These are phyloP conservation scores for Spinacia oleracea DNA, from an alignment of 179 eudicot species.

Conservation along the genomic window DNA sequence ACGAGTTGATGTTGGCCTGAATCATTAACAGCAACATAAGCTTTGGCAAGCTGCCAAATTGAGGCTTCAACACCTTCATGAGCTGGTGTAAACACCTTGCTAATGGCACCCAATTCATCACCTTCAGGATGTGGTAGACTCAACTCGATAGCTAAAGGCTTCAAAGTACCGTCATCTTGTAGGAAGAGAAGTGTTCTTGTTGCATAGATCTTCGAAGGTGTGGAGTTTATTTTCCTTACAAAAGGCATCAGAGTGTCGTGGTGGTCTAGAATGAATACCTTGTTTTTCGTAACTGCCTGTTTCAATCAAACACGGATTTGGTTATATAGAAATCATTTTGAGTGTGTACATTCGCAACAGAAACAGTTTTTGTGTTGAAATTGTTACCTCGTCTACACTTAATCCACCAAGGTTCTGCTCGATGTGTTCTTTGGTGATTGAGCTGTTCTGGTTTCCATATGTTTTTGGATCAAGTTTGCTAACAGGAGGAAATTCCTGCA, in stretches of 20 bases:
- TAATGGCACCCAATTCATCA: conserved; percentile 50
- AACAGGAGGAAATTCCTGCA: conserved; percentile 66
- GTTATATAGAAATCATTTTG: not conserved
- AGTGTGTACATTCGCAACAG: not conserved
- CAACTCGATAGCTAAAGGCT: conserved; percentile 71
- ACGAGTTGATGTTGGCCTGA: conserved; percentile 76
- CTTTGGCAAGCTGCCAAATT: conserved; percentile 79
- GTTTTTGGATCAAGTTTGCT: conserved; percentile 59
- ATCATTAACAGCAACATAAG: conserved; percentile 75
- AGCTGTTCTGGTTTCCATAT: conserved; percentile 53
- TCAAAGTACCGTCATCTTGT: conserved; percentile 59
- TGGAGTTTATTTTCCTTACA: conserved; percentile 49
- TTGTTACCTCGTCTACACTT: conserved; percentile 32
- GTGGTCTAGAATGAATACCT: conserved; percentile 60
- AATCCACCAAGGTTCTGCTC: conserved; percentile 47
- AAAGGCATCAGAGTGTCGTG: conserved; percentile 68
- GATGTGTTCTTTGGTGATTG: conserved; percentile 46
- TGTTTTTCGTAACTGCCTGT: conserved; percentile 51
- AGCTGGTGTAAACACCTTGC: conserved; percentile 67
- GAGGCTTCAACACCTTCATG: conserved; percentile 57
- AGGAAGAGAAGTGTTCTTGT: conserved; percentile 66
- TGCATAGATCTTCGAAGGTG: conserved; percentile 65
- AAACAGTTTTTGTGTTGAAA: not conserved
- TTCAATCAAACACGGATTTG: not conserved
- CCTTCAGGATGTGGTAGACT: conserved; percentile 60